Percentiles rank a stretch among this genome's conserved stretches.
These are phyloP conservation scores for Pythium inflatum DNA, from an alignment of 352 stramenopile genomes.

Conservation along the genomic window DNA sequence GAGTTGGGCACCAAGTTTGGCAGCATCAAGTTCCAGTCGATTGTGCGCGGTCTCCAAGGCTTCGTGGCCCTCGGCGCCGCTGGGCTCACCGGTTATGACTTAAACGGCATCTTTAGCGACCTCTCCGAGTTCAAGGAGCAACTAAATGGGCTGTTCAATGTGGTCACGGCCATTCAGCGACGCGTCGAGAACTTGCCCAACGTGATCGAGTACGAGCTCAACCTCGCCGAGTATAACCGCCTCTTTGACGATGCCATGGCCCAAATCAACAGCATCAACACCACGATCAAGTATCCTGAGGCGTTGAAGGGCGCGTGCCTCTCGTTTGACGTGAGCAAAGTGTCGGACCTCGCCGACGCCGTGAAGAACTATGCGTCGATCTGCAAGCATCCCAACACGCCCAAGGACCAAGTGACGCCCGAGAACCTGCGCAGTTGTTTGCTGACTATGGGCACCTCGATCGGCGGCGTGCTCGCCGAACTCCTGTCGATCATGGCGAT, in stretches of 20 bases:
- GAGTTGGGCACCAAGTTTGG: background rate
- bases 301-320: background rate
- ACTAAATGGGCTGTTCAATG: background rate
- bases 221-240: background rate
- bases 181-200: constrained; percentile 1
- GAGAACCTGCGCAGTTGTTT: background rate
- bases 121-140: background rate
- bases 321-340: background rate
- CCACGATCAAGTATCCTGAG: background rate
- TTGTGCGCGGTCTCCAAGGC: background rate
- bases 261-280: background rate
- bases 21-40: background rate
- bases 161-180: background rate
- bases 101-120: background rate
- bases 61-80: background rate
- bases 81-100: background rate
- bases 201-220: background rate
- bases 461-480: background rate
- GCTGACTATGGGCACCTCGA: background rate
- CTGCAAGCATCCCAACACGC: background rate
- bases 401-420: background rate
- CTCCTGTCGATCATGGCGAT: background rate
- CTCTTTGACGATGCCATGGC: background rate
- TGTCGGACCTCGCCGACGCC: background rate
- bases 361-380: background rate